Base-by-base conservation (phyloP, 1,284 basidiomycete genomes). In the Irpex lacteus region DNA sequence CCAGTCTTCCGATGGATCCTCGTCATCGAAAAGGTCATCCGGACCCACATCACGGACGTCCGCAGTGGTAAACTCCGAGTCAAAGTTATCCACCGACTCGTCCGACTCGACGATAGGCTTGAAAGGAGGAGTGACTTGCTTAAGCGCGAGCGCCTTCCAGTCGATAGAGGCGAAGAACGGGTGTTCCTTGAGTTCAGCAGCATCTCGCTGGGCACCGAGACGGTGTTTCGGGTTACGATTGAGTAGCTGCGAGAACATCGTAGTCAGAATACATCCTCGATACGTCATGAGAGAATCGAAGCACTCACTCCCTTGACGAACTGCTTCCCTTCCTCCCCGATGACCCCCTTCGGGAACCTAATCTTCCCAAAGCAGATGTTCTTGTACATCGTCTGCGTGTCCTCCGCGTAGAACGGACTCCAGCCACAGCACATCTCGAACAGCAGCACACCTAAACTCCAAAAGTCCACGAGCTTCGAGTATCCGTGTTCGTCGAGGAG, bases 371-470 rank as follows among this genome's bases (percentile, higher is more conserved):
- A 96, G 76, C 96, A 98, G 70, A 99, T 99, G 81, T 97, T 94
- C 85, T 96, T 96, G 83, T 99, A 99, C 98, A 99, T 99, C 78
- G 98, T 95, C 76, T 99, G 97, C 15, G 96, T 98, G 75, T 99
- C 98, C 73, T 99, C 98, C 13, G 97, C 97, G 74, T 99, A 99
- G 81, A 99, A 99, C 44, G 98, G 98, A 76, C 93, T 96, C 98
- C 98, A 99, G 15, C 98, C 98, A 72, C 98, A 99, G 76, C 97
- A 99, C 98, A 99, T 99, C 78, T 96, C 95, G 72, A 96, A 96
- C 38, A 96, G 80, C 52, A 95, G 82, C 15, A 96, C 95, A 59
- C 96, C 96, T 9, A 98, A 81, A 59, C 91, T 95, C 98, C 98
- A 99, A 76, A 99, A 99, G 76, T 99, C 98, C 70, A 99, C 98